Conservation (phyloP, 805 yeast genomes). For the Yarrowia sp. region DNA sequence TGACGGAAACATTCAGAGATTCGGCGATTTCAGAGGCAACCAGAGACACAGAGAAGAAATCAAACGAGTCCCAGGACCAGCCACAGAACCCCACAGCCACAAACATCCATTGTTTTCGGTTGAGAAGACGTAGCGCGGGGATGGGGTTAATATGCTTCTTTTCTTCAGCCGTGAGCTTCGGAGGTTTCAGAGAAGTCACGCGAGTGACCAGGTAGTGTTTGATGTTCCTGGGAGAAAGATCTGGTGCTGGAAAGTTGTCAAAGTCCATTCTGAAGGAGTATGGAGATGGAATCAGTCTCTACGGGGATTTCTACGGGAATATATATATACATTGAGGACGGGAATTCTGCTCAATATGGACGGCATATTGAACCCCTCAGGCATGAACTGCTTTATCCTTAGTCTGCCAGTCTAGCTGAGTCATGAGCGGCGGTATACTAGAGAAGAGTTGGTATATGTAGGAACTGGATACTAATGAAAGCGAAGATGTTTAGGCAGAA, state of each 20-base stretch:
- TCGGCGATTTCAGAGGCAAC: slow-evolving; percentile 53
- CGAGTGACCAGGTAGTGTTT: slow-evolving; percentile 7
- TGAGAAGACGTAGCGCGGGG: slow-evolving; percentile 12
- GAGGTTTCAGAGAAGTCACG: neutral
- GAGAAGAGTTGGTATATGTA: too few species aligned
- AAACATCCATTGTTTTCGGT: slow-evolving; percentile 63
- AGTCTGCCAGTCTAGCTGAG: neutral
- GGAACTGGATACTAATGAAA: too few species aligned
- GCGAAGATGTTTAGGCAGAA: too few species aligned
- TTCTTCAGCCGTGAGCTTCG: slow-evolving; percentile 7
- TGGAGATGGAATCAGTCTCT: too few species aligned
- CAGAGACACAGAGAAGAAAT: slow-evolving; percentile 68
- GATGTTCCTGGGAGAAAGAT: slow-evolving; percentile 7
- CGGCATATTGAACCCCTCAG: neutral
- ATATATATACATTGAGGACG: neutral
- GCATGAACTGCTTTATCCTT: neutral
- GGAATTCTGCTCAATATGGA: too few species aligned
- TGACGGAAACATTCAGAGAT: slow-evolving; percentile 48
- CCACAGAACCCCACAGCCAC: slow-evolving; percentile 66
- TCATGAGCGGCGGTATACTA: neutral
- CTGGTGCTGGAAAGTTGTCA: slow-evolving; percentile 6
- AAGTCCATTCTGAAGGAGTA: slow-evolving; percentile 1
- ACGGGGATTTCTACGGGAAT: neutral
- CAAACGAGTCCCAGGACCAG: slow-evolving; percentile 78
- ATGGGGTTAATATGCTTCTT: slow-evolving; percentile 14